A percentile compares a stretch with the other conserved stretches of the same genome.
These are phyloP conservation scores for Triadica sebifera DNA, from an alignment of 345 rosid genomes.

Conservation along the genomic window DNA sequence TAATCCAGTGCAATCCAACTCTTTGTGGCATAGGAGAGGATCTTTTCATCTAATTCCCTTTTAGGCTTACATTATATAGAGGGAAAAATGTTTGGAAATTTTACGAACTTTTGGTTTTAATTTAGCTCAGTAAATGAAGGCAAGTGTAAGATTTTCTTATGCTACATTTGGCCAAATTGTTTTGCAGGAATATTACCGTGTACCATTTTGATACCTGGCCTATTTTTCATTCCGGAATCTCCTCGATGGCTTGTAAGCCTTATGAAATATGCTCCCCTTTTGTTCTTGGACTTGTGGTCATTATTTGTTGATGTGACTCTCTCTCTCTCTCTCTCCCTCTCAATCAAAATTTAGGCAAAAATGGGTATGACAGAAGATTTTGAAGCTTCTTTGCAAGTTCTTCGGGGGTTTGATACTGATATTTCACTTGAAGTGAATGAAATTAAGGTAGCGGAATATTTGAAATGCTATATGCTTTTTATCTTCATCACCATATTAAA, in stretches of 20 bases:
- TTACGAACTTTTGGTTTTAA: neutral
- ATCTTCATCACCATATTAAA: neutral
- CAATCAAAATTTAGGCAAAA: constrained; percentile 57
- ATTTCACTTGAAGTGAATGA: constrained; percentile 92
- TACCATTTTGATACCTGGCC: constrained; percentile 77
- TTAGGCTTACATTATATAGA: neutral
- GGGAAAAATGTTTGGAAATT: neutral
- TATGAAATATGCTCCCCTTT: constrained; percentile 17
- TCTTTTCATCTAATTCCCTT: neutral
- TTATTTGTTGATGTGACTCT: constrained; percentile 15
- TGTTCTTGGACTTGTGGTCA: constrained; percentile 5
- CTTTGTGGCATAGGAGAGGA: neutral
- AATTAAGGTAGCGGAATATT: constrained; percentile 64
- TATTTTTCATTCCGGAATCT: constrained; percentile 96
- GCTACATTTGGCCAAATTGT: constrained; percentile 14
- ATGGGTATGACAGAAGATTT: constrained; percentile 99
- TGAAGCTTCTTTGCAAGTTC: constrained; percentile 96
- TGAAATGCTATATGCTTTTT: neutral
- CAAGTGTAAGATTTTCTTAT: neutral
- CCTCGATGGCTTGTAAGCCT: constrained; percentile 95
- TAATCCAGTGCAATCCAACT: neutral
- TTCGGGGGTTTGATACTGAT: constrained; percentile 91
- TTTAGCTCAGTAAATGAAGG: neutral
- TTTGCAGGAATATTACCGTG: constrained; percentile 84
- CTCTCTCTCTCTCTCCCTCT: neutral